Percentiles rank a stretch among this genome's conserved stretches.
Evolutionary conservation across 768 basidiomycete species (phyloP).

Genomic region (Pulveroboletus frians): DNA sequence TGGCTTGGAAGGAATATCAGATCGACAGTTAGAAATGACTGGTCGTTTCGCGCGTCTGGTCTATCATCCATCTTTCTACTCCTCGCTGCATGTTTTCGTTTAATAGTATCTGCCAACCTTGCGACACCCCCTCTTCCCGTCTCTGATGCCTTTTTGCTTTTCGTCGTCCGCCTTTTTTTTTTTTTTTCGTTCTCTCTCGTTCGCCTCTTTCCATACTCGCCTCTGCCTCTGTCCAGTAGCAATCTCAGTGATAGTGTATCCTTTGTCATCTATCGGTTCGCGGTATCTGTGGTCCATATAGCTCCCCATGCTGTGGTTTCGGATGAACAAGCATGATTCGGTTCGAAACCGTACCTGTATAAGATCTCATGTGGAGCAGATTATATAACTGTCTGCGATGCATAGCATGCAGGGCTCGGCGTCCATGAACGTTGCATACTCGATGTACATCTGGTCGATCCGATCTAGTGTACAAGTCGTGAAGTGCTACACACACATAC

Average conservation of each 20-base stretch:
- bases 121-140: conserved; percentile 13
- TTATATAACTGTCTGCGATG: not conserved
- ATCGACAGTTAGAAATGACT: conserved; percentile 3
- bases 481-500: too few species aligned
- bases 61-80: conserved; percentile 5
- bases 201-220: too few species aligned
- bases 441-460: too few species aligned
- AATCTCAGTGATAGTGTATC: conserved; percentile 17
- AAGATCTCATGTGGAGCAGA: too few species aligned
- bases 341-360: too few species aligned
- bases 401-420: not conserved
- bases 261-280: conserved; percentile 1
- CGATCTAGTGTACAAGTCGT: not conserved
- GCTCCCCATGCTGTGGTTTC: not conserved
- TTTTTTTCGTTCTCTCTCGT: not conserved
- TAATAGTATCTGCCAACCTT: not conserved
- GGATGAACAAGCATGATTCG: conserved; percentile 5
- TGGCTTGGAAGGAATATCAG: conserved; percentile 5
- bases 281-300: not conserved
- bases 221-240: not conserved
- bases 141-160: not conserved
- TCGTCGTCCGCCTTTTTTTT: not conserved
- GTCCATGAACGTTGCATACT: too few species aligned
- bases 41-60: conserved; percentile 11
- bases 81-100: not conserved